These are phyloP conservation scores for Fusarium phyllophilum DNA, from an alignment of 2,329 filamentous ascomycete species.

Conservation along the genomic window DNA sequence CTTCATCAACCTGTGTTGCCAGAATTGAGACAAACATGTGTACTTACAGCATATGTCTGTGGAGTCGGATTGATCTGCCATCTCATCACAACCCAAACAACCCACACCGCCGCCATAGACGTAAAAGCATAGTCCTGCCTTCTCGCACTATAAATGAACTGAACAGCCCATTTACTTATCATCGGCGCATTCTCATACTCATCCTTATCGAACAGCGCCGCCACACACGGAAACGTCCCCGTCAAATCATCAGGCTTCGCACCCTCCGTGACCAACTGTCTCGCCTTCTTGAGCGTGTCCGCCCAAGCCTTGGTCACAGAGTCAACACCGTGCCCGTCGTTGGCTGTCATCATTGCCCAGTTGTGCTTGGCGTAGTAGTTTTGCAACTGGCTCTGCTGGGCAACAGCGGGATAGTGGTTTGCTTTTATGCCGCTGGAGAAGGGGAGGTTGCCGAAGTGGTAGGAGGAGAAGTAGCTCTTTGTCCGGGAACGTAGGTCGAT, in stretches of 20 bases:
- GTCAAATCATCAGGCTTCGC: slow-evolving; percentile 8
- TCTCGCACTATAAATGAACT: slow-evolving; percentile 22
- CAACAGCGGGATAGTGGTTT: slow-evolving; percentile 21
- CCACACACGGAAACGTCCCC: slow-evolving; percentile 10
- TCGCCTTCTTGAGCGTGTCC: slow-evolving; percentile 15
- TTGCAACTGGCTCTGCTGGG: slow-evolving; percentile 4
- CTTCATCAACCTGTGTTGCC: too few species aligned
- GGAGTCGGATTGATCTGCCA: slow-evolving; percentile 22
- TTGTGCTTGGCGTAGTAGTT: slow-evolving; percentile 25
- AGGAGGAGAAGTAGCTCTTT: slow-evolving; percentile 5
- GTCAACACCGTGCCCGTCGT: slow-evolving; percentile 4
- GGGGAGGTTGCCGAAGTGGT: slow-evolving; percentile 24
- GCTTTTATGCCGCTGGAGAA: slow-evolving; percentile 29
- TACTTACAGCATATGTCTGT: slow-evolving; percentile 16
- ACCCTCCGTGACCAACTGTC: slow-evolving; percentile 7
- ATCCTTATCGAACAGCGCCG: slow-evolving; percentile 16
- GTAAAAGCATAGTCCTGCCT: slow-evolving; percentile 11
- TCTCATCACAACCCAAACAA: slow-evolving; percentile 9
- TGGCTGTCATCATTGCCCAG: slow-evolving; percentile 29
- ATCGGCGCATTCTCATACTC: slow-evolving; percentile 19
- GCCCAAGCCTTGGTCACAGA: slow-evolving; percentile 25
- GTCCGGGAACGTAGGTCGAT: slow-evolving; percentile 1
- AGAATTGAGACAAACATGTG: rapidly evolving
- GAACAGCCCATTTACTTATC: slow-evolving; percentile 31
- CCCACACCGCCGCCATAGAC: slow-evolving; percentile 17